These are phyloP conservation scores for Debaryomyces prosopidis DNA, from an alignment of 805 yeast genomes.

Conservation along the genomic window DNA sequence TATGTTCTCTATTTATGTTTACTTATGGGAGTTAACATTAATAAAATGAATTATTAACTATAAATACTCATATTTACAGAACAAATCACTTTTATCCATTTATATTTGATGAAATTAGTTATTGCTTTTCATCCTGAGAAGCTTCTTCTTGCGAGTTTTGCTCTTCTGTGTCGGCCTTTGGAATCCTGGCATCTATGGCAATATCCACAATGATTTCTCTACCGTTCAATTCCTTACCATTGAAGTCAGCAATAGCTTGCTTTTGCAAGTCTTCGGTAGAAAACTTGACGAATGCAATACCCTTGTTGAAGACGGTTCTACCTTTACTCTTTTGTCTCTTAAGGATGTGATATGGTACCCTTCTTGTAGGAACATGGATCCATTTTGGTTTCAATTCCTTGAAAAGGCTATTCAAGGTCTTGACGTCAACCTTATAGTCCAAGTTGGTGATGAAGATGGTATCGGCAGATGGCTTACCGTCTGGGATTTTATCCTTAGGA, in stretches of 20 bases:
- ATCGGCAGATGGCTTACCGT: conserved; percentile 55
- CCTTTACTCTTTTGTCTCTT: conserved; percentile 46
- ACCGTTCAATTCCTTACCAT: conserved; percentile 67
- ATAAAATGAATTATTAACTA: conserved; percentile 1
- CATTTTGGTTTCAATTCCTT: conserved; percentile 52
- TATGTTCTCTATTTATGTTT: not conserved
- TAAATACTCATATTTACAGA: conserved; percentile 1
- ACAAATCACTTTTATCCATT: conserved; percentile 3
- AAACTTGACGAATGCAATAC: conserved; percentile 66
- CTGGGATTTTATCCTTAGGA: conserved; percentile 25
- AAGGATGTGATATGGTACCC: conserved; percentile 44
- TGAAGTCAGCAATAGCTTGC: conserved; percentile 68
- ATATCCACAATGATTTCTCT: conserved; percentile 65
- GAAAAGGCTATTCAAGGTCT: conserved; percentile 47
- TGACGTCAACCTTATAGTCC: conserved; percentile 49
- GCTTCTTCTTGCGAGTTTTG: conserved; percentile 16
- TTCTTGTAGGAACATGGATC: conserved; percentile 59
- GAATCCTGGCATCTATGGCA: conserved; percentile 62
- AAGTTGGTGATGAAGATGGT: conserved; percentile 65
- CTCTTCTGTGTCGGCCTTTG: conserved; percentile 26
- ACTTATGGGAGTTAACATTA: not conserved
- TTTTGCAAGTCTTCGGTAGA: conserved; percentile 61
- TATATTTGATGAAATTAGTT: not conserved
- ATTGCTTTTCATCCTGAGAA: conserved; percentile 4
- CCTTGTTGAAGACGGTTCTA: conserved; percentile 52